Conservation (phyloP, 1,139 yeast species). For the Pneumocystis oryctolagi region DNA sequence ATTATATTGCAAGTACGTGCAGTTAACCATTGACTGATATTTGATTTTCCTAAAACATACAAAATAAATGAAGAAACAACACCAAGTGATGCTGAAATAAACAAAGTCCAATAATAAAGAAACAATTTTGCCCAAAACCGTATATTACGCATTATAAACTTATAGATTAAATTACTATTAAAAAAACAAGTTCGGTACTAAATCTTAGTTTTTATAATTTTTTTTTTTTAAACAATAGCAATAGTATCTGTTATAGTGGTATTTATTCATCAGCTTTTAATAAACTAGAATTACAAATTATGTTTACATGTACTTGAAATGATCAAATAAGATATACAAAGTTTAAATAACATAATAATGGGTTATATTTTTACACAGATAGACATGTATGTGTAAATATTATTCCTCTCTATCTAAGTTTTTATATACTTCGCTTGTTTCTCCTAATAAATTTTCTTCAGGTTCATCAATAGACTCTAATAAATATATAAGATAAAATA, state of each 20-base stretch:
- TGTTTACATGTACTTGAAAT: background rate
- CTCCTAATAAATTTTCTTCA: background rate
- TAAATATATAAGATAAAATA: background rate
- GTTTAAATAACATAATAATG: background rate
- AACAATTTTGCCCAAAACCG: background rate
- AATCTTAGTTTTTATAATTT: background rate
- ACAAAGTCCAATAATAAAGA: background rate
- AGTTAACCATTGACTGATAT: constrained; percentile 76
- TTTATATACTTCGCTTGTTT: constrained; percentile 1
- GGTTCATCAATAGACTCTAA: constrained; percentile 2
- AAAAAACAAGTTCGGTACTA: background rate
- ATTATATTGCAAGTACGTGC: constrained; percentile 64
- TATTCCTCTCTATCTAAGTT: constrained; percentile 1
- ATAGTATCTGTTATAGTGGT: background rate
- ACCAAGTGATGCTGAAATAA: constrained; percentile 27
- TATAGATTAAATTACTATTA: background rate
- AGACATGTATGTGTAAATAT: background rate
- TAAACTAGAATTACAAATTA: background rate
- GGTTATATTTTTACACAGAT: background rate
- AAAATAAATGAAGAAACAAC: constrained; percentile 58
- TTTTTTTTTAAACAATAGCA: background rate
- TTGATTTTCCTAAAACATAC: constrained; percentile 55
- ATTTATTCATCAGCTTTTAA: background rate
- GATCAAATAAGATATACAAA: background rate
- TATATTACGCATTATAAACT: background rate